Evolutionary conservation across 768 basidiomycete genomes (phyloP), one percentile per base, ranked within the genome.

Genomic region (Boletales sp.): DNA sequence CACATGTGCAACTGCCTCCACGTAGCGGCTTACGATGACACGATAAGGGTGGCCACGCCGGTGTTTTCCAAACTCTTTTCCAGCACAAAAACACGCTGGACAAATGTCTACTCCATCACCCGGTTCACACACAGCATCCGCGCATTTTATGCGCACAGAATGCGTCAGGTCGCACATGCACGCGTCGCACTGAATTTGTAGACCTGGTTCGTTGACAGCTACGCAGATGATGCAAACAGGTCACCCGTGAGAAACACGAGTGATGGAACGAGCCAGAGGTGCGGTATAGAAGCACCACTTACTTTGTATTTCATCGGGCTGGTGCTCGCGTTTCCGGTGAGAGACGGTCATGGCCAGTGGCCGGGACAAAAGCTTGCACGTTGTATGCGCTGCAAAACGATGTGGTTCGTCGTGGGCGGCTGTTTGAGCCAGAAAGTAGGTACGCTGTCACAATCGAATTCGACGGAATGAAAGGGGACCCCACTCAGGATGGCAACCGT

Each of bases 121-220:
- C 3, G 81, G 79, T 45, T 82, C 85, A 47, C 89, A 93, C 36
- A 71, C 74, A 6, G 82, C 78, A 68, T 90, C 88, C 31, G 95
- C 94, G 65, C 95, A 99, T 70, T 94, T 94, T 65, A 99, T 92
- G 54, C 94, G 87, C 54, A 96, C 83, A n/a, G 90, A 90, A 65
- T 97, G 93, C 4, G 96, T 97, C 57, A 98, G 79, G 71, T 98
- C 93, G 70, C 83, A 81, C 55, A 73, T 73, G 69, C 94, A 95
- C 13, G 81, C 70, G 66, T 94, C 92, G 73, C 92, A 94, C 57
- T 85, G 79, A 57, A 89, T 87, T 62, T 90, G 84, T 33, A 87
- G 74, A 51, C 88, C 90, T 14, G 90, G 89, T 57, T 92, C 90
- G 61, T 82, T 87, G 47, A 89, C 80, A 57, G 82, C 84, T 87